phyloP scores from a whole-genome alignment of 495 filamentous ascomycete species.

The Penicillium egyptiacum region DNA sequence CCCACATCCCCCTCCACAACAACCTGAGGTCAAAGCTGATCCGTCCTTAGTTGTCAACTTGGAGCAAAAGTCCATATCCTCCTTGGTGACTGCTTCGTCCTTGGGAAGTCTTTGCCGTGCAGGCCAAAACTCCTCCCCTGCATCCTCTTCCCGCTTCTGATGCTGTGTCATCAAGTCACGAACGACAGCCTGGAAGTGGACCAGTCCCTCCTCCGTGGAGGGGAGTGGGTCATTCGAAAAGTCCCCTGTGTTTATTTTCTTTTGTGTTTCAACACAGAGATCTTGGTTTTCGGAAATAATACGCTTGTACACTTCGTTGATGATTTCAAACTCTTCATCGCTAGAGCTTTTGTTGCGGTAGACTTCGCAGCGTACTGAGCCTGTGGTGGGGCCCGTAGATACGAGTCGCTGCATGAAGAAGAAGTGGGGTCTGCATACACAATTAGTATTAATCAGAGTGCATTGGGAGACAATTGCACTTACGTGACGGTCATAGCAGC shows the following conservation, averaged over 20 bases:
- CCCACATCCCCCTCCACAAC: constrained; percentile 27
- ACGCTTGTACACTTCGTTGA: constrained; percentile 44
- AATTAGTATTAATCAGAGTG: background rate
- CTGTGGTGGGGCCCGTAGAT: constrained; percentile 38
- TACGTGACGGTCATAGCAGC: constrained; percentile 47
- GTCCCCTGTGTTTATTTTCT: constrained; percentile 44
- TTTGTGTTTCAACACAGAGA: constrained; percentile 43
- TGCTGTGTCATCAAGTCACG: constrained; percentile 42
- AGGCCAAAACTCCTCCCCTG: constrained; percentile 48
- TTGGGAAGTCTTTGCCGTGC: constrained; percentile 41
- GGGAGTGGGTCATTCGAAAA: constrained; percentile 50
- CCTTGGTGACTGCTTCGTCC: constrained; percentile 29
- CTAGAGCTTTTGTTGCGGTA: constrained; percentile 46
- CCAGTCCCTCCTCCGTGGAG: constrained; percentile 46
- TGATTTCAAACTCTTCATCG: constrained; percentile 44
- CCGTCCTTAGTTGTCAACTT: constrained; percentile 23
- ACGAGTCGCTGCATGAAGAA: constrained; percentile 51
- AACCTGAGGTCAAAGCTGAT: constrained; percentile 18
- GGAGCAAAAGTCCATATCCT: constrained; percentile 43
- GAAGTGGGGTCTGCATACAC: constrained; percentile 33
- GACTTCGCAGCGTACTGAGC: constrained; percentile 47
- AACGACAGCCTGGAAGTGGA: constrained; percentile 48
- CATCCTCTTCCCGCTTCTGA: constrained; percentile 40
- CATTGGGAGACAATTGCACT: constrained; percentile 7
- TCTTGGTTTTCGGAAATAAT: constrained; percentile 49